Evolutionary conservation across 352 stramenopile genomes (phyloP).

Genomic region (Halophytophthora polymorphica): DNA sequence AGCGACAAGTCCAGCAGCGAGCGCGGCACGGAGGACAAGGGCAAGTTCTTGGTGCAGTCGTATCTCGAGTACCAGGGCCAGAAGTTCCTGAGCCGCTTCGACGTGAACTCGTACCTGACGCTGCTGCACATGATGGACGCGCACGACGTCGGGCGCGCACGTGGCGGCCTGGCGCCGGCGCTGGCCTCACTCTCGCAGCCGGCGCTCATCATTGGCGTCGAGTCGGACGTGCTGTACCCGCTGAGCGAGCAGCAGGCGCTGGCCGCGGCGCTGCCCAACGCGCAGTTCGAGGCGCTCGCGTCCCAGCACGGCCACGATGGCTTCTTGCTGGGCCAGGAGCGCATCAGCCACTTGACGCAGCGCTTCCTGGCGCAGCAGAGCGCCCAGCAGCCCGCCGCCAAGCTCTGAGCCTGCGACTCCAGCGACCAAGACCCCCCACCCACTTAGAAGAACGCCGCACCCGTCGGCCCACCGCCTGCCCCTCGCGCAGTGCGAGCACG

Average conservation of each 20-base stretch:
- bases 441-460: too few relatives aligned
- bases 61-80: constrained; percentile 91
- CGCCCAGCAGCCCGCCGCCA: too few relatives aligned
- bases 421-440: too few relatives aligned
- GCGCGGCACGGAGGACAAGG: constrained; percentile 24
- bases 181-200: constrained; percentile 63
- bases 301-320: constrained; percentile 94
- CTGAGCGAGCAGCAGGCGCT: constrained; percentile 91
- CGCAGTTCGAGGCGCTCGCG: constrained; percentile 85
- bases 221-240: constrained; percentile 95
- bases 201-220: constrained; percentile 91
- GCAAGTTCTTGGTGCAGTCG: constrained; percentile 75
- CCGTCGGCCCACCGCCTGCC: too few relatives aligned
- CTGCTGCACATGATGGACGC: constrained; percentile 96
- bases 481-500: too few relatives aligned
- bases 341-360: constrained; percentile 71
- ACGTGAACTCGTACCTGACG: constrained; percentile 95
- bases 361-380: constrained; percentile 49
- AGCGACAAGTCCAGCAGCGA: constrained; percentile 16
- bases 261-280: constrained; percentile 73
- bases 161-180: constrained; percentile 73
- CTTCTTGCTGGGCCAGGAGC: constrained; percentile 95
- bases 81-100: constrained; percentile 95
- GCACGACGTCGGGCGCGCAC: constrained; percentile 89
- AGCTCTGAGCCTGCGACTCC: too few relatives aligned